phyloP scores from a whole-genome alignment of 257 asterid genomes.

The Solanum pennellii region DNA sequence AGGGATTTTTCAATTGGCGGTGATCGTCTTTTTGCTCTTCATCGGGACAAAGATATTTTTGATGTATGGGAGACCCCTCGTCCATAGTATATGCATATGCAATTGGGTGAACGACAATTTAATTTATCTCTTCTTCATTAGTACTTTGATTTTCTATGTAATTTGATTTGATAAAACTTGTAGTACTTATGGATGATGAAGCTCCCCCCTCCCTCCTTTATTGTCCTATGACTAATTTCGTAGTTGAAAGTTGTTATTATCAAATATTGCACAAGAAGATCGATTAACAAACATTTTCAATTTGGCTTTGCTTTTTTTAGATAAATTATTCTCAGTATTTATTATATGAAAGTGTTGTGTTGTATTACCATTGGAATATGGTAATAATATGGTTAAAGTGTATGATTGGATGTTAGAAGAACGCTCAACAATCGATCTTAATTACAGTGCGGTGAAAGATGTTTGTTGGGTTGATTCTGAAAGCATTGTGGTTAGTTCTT shows the following conservation, averaged over 20 bases:
- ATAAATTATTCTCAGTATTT: no score
- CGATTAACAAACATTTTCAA: no score
- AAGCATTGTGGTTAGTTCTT: constrained; percentile 55
- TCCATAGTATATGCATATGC: not conserved
- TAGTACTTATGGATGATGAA: no score
- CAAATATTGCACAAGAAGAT: no score
- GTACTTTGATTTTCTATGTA: not conserved
- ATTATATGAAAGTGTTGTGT: constrained; percentile 31
- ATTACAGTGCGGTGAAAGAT: constrained; percentile 68
- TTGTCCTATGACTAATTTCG: no score
- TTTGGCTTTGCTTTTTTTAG: no score
- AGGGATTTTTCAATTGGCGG: constrained; percentile 50
- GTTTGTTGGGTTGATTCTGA: constrained; percentile 53
- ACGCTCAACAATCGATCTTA: constrained; percentile 54
- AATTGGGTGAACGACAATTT: not conserved
- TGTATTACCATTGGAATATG: constrained; percentile 13
- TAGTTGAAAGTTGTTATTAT: no score
- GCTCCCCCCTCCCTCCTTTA: no score
- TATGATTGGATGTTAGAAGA: constrained; percentile 83
- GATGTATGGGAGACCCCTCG: constrained; percentile 74
- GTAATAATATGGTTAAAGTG: constrained; percentile 76
- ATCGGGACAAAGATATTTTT: constrained; percentile 58
- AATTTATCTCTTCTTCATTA: not conserved
- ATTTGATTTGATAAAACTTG: no score
- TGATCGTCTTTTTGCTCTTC: constrained; percentile 65